A percentile compares a stretch with the other conserved stretches of the same genome.
These are phyloP conservation scores for Dryas alaskensis DNA, from an alignment of 306 rosid species.

Conservation along the genomic window DNA sequence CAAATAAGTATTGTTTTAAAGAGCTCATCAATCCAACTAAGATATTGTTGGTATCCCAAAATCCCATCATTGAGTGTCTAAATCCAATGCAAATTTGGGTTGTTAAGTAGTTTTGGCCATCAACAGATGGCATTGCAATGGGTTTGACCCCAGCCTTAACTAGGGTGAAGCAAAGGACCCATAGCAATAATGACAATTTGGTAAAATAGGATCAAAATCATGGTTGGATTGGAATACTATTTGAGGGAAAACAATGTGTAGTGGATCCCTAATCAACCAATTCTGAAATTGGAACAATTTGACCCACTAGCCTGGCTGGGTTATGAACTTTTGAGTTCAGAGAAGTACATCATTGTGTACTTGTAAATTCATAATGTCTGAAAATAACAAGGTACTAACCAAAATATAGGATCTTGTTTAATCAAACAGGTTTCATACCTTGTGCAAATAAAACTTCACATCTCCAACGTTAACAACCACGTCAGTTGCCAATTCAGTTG, in stretches of 20 bases:
- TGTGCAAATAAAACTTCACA: conserved; percentile 79
- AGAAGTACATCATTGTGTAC: neutral
- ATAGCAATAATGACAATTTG: neutral
- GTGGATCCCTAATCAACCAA: neutral
- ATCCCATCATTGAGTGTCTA: neutral
- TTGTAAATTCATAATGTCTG: neutral
- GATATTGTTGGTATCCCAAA: neutral
- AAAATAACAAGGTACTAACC: conserved; percentile 1
- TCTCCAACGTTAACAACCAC: conserved; percentile 62
- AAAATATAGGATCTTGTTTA: conserved; percentile 19
- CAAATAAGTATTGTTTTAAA: neutral
- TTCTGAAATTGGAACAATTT: neutral
- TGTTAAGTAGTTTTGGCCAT: neutral
- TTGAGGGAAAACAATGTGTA: neutral
- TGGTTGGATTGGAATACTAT: neutral
- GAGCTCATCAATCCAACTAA: neutral
- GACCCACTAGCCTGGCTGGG: neutral
- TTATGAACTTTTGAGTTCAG: neutral
- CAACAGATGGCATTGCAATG: neutral
- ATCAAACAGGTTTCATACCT: conserved; percentile 55
- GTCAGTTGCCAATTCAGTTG: conserved; percentile 76
- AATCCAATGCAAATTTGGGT: conserved; percentile 4
- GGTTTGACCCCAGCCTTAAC: conserved; percentile 1
- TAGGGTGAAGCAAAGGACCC: neutral
- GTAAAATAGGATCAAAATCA: neutral